These are phyloP conservation scores for Diutina catenulata DNA, from an alignment of 1,139 yeast species.

Conservation along the genomic window DNA sequence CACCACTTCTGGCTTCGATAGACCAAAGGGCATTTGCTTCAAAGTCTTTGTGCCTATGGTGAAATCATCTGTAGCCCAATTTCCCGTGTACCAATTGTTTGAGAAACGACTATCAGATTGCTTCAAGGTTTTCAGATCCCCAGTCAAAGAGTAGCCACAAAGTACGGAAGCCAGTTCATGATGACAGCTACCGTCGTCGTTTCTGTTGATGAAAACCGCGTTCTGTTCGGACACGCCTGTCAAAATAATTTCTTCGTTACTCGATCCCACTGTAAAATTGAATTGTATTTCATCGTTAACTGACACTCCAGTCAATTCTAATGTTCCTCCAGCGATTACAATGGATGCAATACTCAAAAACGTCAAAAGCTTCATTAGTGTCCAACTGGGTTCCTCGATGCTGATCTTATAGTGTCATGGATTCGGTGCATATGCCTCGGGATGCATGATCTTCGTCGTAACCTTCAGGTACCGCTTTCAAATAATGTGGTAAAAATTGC, in stretches of 20 bases:
- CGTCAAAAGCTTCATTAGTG: no score
- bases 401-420: no score
- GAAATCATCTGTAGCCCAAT: slow-evolving; percentile 2
- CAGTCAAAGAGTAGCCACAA: slow-evolving; percentile 1
- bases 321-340: no score
- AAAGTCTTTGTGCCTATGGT: not conserved
- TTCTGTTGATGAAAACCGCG: slow-evolving; percentile 1
- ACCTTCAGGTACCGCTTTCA: no score
- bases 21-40: not conserved
- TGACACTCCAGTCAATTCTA: no score
- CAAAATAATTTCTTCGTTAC: not conserved
- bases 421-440: no score
- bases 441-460: no score
- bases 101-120: not conserved
- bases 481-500: no score
- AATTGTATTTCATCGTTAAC: no score
- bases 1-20: not conserved
- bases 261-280: not conserved
- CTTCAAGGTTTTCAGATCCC: not conserved
- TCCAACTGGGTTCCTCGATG: no score
- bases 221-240: not conserved
- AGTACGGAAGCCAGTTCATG: not conserved
- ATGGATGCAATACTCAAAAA: no score
- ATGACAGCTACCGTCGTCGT: not conserved
- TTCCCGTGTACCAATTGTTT: slow-evolving; percentile 2